Percentiles rank a stretch among this genome's conserved stretches.
Evolutionary conservation across 1,284 basidiomycete genomes (phyloP).

Genomic region (Pyrrhoderma lamaoense): DNA sequence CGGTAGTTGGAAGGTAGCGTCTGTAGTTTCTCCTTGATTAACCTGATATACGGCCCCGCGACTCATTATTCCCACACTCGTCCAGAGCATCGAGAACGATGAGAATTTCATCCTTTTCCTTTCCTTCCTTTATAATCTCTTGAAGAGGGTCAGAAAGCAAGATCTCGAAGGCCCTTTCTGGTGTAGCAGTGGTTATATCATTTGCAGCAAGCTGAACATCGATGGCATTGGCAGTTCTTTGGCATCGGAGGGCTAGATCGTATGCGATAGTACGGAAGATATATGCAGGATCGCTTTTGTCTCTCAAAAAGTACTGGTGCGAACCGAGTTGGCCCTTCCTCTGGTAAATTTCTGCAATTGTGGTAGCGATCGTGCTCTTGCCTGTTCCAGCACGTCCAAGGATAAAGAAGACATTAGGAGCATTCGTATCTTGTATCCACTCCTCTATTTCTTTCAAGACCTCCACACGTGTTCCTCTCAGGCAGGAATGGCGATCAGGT

Average conservation of each 20-base stretch:
- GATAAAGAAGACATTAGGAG: slow-evolving; percentile 4
- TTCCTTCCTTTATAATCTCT: neutral
- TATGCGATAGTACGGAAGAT: too few relatives aligned
- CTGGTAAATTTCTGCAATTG: neutral
- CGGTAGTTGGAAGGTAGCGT: neutral
- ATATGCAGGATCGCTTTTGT: neutral
- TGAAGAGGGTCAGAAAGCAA: neutral
- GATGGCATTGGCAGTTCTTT: too few relatives aligned
- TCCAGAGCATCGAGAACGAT: neutral
- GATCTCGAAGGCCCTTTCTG: neutral
- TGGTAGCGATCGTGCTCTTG: slow-evolving; percentile 7
- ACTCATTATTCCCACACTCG: neutral
- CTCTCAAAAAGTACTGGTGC: neutral
- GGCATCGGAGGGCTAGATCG: too few relatives aligned
- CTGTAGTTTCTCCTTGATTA: neutral
- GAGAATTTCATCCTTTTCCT: neutral
- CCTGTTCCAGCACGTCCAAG: slow-evolving; percentile 6
- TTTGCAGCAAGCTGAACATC: neutral
- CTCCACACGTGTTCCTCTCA: neutral
- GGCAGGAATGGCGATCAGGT: too few relatives aligned
- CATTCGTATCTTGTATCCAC: neutral
- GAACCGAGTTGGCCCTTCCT: neutral
- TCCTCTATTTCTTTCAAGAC: neutral
- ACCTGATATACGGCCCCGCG: neutral
- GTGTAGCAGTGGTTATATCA: neutral